Base-by-base conservation (phyloP, 805 yeast genomes). In the Isabelozyma heimii region DNA sequence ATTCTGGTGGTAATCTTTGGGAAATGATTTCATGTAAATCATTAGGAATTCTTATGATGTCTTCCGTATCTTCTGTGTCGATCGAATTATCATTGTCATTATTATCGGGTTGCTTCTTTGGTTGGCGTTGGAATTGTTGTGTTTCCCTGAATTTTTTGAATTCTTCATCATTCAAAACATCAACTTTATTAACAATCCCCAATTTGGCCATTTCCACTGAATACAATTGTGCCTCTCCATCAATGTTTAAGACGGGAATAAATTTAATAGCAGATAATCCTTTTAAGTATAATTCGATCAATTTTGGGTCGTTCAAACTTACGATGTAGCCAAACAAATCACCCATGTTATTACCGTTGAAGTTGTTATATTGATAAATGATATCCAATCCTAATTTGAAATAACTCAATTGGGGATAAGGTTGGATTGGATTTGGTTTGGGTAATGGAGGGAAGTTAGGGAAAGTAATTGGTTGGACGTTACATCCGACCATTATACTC, bases 1-100 rank as follows among this genome's bases (percentile, higher is more conserved):
- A 76, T 67, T 91, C 98, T 47, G 89, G 87, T 1, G 97, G 95
- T 45, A 94, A 73, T 61, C 91, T 81, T 64, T 87, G 89, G 8
- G 95, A 90, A 44, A 94, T 77, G 43, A 91, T 80, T 42, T 85
- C 91, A 62, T 89, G 94, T 10, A 89, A 72, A 64, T 91, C 96
- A 52, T 82, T 80, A 3, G 98, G 97, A 43, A 86, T 69, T 47
- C 70, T 70, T 37, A 66, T 56, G 13, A 42, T 14, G 8, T 30
- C 35, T 30, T 30, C 35, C 4, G 5, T 4, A 30, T 30, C 35
- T 26, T 15, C 17, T 28, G 41, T 44, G 8, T 30, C 15, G 10
- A 27, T 30, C 39, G 24, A 42, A 26, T n/a, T 44, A 17, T 35
- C 35, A 20, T 2, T 20, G 7, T 13, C 26, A 30, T 37, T 14